Evolutionary conservation across 176 grass and related monocot genomes (phyloP).

Genomic region (Triticum aestivum): IWGSC_CS_RefSeq_v2.1 NC_057799.1:51624536-51625035

Average conservation of each 20-base stretch:
- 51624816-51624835: not conserved
- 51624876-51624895: not conserved
- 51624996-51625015: not conserved
- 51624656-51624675: not conserved
- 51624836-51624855: not conserved
- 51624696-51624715: constrained; percentile 6
- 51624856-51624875: not conserved
- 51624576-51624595: not conserved
- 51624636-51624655: constrained; percentile 5
- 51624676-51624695: not conserved
- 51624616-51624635: not conserved
- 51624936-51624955: not conserved
- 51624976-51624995: not conserved
- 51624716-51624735: constrained; percentile 2
- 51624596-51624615: not conserved
- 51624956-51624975: not conserved
- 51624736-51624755: constrained; percentile 8
- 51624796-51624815: not conserved
- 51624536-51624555: not conserved
- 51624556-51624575: not conserved
- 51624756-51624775: not conserved
- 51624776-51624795: not conserved
- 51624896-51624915: not conserved
- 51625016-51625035: not conserved
- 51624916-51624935: not conserved